Conservation (phyloP, 73 alveolate genomes). For the Paramecium sexaurelia region DNA sequence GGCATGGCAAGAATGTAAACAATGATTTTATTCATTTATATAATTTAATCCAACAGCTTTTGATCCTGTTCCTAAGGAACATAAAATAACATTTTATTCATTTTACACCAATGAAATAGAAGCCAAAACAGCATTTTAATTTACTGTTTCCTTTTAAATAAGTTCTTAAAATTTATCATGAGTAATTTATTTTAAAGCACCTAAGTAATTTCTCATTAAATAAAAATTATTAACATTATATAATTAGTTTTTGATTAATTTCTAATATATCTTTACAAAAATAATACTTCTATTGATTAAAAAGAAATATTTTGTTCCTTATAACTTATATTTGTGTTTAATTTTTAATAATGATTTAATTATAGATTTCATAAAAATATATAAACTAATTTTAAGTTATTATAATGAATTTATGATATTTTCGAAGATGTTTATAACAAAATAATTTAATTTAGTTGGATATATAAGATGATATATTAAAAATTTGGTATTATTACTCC, state of each 20-base stretch:
- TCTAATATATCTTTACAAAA: neutral
- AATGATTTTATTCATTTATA: neutral
- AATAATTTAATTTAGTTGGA: neutral
- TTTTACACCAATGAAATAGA: neutral
- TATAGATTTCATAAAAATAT: too few species aligned
- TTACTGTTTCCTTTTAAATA: neutral
- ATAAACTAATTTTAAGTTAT: too few species aligned
- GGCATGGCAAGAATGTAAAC: slow-evolving; percentile 30
- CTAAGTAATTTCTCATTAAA: neutral
- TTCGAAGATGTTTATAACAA: too few species aligned
- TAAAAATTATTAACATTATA: neutral
- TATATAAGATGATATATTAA: too few species aligned
- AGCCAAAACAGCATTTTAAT: neutral
- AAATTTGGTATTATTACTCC: too few species aligned
- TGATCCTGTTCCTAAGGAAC: slow-evolving; percentile 48
- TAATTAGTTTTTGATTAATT: neutral
- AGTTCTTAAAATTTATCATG: neutral
- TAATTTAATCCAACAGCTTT: slow-evolving; percentile 25
- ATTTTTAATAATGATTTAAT: too few species aligned
- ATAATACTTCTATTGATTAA: too few species aligned
- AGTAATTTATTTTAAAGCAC: neutral
- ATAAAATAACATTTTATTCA: neutral
- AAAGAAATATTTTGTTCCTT: too few species aligned
- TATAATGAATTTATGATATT: too few species aligned
- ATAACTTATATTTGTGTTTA: too few species aligned